Percentiles rank a stretch among this genome's conserved stretches.
phyloP scores from a whole-genome alignment of 306 rosid species.

The Quercus ilex region DNA sequence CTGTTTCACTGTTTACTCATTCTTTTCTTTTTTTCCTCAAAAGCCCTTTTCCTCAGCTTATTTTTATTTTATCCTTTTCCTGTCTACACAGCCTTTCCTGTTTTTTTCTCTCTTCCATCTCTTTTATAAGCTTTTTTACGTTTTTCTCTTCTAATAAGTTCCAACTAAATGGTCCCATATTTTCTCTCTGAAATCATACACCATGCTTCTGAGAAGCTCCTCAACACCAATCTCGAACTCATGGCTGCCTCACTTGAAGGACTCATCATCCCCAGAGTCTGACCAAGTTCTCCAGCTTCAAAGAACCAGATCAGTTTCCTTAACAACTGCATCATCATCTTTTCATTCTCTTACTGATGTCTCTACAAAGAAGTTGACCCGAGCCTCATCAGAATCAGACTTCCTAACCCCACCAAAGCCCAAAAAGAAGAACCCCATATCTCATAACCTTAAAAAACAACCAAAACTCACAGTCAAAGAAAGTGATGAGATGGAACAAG shows the following conservation, averaged over 20 bases:
- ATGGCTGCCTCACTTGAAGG: constrained; percentile 39
- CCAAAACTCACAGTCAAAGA: constrained; percentile 18
- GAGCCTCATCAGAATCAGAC: constrained; percentile 24
- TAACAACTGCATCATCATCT: not conserved
- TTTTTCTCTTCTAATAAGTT: not conserved
- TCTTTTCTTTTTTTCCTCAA: not conserved
- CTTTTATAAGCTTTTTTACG: not conserved
- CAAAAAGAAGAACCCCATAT: constrained; percentile 19
- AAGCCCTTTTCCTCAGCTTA: too few relatives aligned
- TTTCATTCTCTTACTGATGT: constrained; percentile 3
- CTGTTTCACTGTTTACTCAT: too few relatives aligned
- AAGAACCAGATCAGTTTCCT: constrained; percentile 40
- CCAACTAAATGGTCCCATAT: not conserved
- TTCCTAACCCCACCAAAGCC: constrained; percentile 24
- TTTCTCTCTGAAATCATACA: not conserved
- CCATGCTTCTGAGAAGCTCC: constrained; percentile 68
- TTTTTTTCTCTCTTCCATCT: not conserved
- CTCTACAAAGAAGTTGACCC: constrained; percentile 23
- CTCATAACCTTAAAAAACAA: constrained; percentile 13
- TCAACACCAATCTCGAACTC: constrained; percentile 63
- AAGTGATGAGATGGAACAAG: constrained; percentile 21
- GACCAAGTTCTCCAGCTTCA: constrained; percentile 39
- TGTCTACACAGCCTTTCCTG: not conserved
- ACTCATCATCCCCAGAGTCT: constrained; percentile 34
- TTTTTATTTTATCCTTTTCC: not conserved